Base-by-base conservation (phyloP, 2,329 filamentous ascomycete species). In the Exophiala sideris region DNA sequence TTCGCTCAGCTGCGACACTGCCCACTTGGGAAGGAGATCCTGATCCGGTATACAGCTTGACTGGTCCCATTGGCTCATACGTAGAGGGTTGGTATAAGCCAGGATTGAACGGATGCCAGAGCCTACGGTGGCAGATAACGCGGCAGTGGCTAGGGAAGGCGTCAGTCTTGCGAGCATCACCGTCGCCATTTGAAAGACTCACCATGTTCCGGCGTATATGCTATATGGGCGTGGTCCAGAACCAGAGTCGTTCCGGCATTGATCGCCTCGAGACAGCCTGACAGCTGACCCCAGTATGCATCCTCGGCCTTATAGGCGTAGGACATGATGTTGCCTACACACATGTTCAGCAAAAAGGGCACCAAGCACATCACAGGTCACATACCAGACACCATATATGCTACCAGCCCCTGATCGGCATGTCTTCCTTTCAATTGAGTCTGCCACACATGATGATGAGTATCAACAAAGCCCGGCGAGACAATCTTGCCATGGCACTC, bases 401-500 rank as follows among this genome's bases (percentile, higher is more conserved):
- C 65, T 1, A 76, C 40, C 20, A 77, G 57, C 6, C 67, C 61
- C 5, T 77, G 54, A 50, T 74, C 62, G 0, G 66, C 66, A 65
- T 73, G 71, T 29, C 67, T 59, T 5, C 71, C 70, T 52, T 71
- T 73, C 41, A 71, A 57, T 40, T 70, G 65, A 1, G 70, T 71
- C 56, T 76, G 72, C 73, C 73, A 77, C 8, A 73, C 60, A 60
- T 78, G 76, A 42, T 71, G 56, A 40, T 69, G 65, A n/a, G 65
- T 69, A 44, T 67, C 61, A 16, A 69, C 61, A 60, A 67, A 68
- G 9, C 67, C 67, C 1, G 67, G 67, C 41, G 62, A 65, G 34
- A 66, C 51, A 20, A 64, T 58, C 50, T 64, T 69, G 10, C 62
- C 61, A 35, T 60, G 65, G 32, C 71, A 75, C 52, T 77, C 70